Evolutionary conservation across 371 early-diverging fungal species (phyloP), one percentile per base, ranked within the genome.

Genomic region (Apophysomyces trapeziformis): DNA sequence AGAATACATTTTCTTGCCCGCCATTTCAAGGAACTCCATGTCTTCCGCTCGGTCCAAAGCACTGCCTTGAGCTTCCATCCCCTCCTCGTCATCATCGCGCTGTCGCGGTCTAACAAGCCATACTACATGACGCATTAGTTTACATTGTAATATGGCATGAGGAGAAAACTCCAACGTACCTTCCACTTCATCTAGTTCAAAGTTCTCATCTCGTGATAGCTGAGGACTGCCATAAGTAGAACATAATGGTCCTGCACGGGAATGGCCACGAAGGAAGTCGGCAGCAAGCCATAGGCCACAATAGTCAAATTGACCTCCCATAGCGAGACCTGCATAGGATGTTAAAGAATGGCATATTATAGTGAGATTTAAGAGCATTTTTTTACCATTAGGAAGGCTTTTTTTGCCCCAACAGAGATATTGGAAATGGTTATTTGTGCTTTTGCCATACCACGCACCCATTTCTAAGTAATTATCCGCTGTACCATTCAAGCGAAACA

Each of bases 21-120:
- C 91, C 94, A 96, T 92, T 75, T 96, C 95, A 68, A 95, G 79
- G 60, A 96, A 74, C 7, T 93, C 92, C 60, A 88, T 88, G 7
- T 92, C 91, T 21, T 91, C 90, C 0, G 91, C 79, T 62, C 91
- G 79, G 5, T 86, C 85, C 56, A 95, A 72, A 2, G 88, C 86
- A 16, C 92, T 90, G 57, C 76, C 77, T 41, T 82, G 78, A 5
- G 74, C 74, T 16, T 68, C 63, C 38, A 60, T 63, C 36, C 70
- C 32, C 2, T 26, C 70, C 18, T 87, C 87, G 38, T 90, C 88
- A 1, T 78, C 79, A 18, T 92, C 90, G 14, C 79, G 69, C 26
- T 79, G 67, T 1, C 82, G 63, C 7, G 85, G 87, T 69, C 88
- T 82, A 0, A 95, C 85, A 45, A 89, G 75, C 90, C 90, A 93